Conservation (phyloP, 345 rosid species). For the Syzygium oleosum region DNA sequence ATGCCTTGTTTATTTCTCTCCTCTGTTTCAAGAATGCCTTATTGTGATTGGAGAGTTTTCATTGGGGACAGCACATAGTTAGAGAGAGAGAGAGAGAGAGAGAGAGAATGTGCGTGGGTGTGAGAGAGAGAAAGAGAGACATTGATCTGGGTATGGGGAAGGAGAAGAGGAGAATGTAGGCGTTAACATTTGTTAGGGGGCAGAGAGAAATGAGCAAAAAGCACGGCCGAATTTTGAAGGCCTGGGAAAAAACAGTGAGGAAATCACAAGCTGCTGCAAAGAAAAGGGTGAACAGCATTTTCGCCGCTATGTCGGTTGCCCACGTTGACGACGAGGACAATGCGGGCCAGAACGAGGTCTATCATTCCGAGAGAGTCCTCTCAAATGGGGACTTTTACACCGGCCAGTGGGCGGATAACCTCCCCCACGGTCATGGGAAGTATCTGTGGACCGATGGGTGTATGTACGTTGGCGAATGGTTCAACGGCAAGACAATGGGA, state of each 20-base stretch:
- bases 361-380: slow-evolving; percentile 46
- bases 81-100: background rate
- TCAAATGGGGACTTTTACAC: slow-evolving; percentile 81
- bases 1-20: background rate
- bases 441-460: slow-evolving; percentile 92
- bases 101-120: background rate
- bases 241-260: slow-evolving; percentile 30
- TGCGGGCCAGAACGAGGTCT: slow-evolving; percentile 22
- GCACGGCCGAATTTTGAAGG: slow-evolving; percentile 25
- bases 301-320: slow-evolving; percentile 70
- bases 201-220: slow-evolving; percentile 6
- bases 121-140: background rate
- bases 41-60: background rate
- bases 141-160: background rate
- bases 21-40: background rate
- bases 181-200: background rate
- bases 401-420: slow-evolving; percentile 58
- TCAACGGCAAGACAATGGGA: slow-evolving; percentile 59
- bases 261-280: slow-evolving; percentile 31
- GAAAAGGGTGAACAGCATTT: slow-evolving; percentile 25
- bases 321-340: slow-evolving; percentile 80
- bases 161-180: background rate
- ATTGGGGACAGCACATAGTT: background rate
- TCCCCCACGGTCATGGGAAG: slow-evolving; percentile 83
- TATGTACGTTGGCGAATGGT: slow-evolving; percentile 92